Evolutionary conservation across 768 basidiomycete species (phyloP), one percentile per base, ranked within the genome.

Genomic region (Tricholomella constricta): DNA sequence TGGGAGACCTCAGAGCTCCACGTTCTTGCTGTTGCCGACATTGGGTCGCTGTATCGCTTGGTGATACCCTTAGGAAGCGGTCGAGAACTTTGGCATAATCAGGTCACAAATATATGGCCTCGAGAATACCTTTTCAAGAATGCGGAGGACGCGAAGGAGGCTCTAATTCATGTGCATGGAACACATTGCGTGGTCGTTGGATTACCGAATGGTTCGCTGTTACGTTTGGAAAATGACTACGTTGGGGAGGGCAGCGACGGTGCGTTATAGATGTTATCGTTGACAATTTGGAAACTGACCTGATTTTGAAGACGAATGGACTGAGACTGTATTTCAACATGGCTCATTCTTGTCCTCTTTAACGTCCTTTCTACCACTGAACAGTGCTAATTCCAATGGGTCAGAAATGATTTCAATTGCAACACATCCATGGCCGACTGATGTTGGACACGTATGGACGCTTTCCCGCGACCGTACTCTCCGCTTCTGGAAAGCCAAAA

Each of bases 381-480:
- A 80, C 41, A 70, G 81, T 22, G 62, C 75, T 29, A 64, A 74
- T 27, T 65, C 79, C 27, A 71, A 76, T 45, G 77, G 78, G 6
- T 72, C 82, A 17, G 83, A 88, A 54, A 84, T 90, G 44, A 74
- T 94, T 42, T 83, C 89, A 38, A 74, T 91, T 35, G 81, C 89
- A 6, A 84, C 84, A 38, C 80, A 86, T 66, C 82, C 88, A 36
- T 88, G 85, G 71, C 89, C 89, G 15, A 88, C 86, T 12, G 88
- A 89, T 64, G 76, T 89, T 51, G 80, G 78, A 31, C 78, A 89
- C 60, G 73, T 88, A 19, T 96, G 91, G 83, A 87, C 93, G 1
- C 78, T 98, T 36, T 94, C 94, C 8, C 79, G 93, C 49, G 93
- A 97, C 73, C 81, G 89, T 49, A 87, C 85, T 29, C 75, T 98